These are phyloP conservation scores for Gigaspora rosea DNA, from an alignment of 192 early-diverging fungal genomes.

Conservation along the genomic window DNA sequence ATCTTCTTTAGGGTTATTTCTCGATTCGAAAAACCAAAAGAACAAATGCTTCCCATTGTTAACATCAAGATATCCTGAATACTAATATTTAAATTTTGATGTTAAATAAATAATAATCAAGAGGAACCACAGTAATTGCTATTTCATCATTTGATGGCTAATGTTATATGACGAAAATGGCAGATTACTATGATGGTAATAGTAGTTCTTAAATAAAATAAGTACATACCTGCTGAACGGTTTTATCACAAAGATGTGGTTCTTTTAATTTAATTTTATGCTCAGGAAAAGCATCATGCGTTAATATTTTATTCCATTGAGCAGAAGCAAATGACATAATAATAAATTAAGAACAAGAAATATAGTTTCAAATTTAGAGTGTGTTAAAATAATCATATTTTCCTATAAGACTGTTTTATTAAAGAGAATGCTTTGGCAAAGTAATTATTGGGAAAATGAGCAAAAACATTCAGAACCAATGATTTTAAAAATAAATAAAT, in stretches of 20 bases:
- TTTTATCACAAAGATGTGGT: constrained; percentile 81
- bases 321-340: too few relatives aligned
- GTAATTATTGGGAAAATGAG: too few relatives aligned
- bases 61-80: constrained; percentile 76
- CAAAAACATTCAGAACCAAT: constrained; percentile 44
- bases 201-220: not conserved
- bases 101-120: constrained; percentile 58
- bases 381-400: too few relatives aligned
- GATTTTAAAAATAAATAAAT: too few relatives aligned
- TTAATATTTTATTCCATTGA: constrained; percentile 41
- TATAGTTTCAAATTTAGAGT: too few relatives aligned
- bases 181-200: too few relatives aligned
- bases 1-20: constrained; percentile 69
- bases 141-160: too few relatives aligned
- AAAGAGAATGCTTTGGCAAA: too few relatives aligned
- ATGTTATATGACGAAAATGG: too few relatives aligned
- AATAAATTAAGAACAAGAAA: too few relatives aligned
- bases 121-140: too few relatives aligned
- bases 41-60: constrained; percentile 80
- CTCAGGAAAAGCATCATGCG: constrained; percentile 66
- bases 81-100: constrained; percentile 41
- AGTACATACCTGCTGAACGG: constrained; percentile 76
- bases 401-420: too few relatives aligned
- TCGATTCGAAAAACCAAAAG: constrained; percentile 98
- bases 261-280: constrained; percentile 74